Percentiles rank a stretch among this genome's conserved stretches.
phyloP scores from a whole-genome alignment of 768 basidiomycete genomes.

The Rhizopogon roseolus region DNA sequence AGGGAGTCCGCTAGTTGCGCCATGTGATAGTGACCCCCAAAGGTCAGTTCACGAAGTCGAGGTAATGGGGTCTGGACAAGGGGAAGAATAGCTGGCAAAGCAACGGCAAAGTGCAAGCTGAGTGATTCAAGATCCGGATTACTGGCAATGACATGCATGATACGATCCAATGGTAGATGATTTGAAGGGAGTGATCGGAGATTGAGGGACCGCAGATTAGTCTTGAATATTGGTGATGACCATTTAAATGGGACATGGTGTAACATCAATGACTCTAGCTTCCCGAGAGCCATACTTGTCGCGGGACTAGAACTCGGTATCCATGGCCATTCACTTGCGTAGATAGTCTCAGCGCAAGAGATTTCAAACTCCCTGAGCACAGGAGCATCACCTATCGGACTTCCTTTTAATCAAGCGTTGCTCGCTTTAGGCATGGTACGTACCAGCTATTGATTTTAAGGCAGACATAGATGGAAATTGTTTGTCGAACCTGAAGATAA shows the following conservation, averaged over 20 bases:
- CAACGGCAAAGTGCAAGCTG: conserved; percentile 57
- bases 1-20: conserved; percentile 58
- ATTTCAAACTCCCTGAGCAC: conserved; percentile 74
- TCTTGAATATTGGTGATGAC: conserved; percentile 68
- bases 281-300: conserved; percentile 34
- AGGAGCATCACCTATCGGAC: conserved; percentile 59
- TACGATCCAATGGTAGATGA: conserved; percentile 61
- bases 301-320: conserved; percentile 47
- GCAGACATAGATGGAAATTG: conserved; percentile 72
- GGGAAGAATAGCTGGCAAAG: conserved; percentile 60
- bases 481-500: conserved; percentile 75
- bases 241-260: conserved; percentile 75
- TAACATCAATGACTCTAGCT: conserved; percentile 54
- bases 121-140: conserved; percentile 55
- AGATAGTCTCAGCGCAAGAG: conserved; percentile 62
- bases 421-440: conserved; percentile 15
- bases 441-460: conserved; percentile 68
- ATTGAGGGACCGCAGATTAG: conserved; percentile 51
- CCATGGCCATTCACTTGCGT: conserved; percentile 68
- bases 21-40: conserved; percentile 68
- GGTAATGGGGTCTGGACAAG: conserved; percentile 48
- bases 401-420: not conserved
- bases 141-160: conserved; percentile 57
- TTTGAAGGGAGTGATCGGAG: conserved; percentile 62
- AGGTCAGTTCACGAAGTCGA: conserved; percentile 46